Evolutionary conservation across 2,329 filamentous ascomycete species (phyloP), one percentile per base, ranked within the genome.

Genomic region (Cladobotryum protrusum): DNA sequence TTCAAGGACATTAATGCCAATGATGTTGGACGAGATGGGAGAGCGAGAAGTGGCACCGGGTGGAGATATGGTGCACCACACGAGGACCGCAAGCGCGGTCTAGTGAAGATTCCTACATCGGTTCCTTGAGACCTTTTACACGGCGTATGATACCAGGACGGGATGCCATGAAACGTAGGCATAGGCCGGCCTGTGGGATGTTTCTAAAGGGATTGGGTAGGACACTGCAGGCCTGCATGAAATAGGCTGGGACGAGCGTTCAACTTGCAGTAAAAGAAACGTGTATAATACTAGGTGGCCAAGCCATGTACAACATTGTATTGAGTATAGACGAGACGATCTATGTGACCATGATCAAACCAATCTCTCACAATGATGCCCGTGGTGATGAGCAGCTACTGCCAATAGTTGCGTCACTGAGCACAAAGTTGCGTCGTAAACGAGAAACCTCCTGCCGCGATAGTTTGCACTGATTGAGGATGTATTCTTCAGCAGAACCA

Each of bases 21-120:
- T 45, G 69, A 73, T 49, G 78, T 75, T 3, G 82, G 82, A 32
- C 68, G 65, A 18, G 67, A 74, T 45, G 82, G 82, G 18, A 73
- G 77, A 52, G 70, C 74, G 4, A 66, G 69, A 34, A 67, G 64
- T 20, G 81, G 71, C 12, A 73, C 79, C 2, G 83, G 83, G 17
- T 82, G 77, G 75, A 71, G 81, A 52, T 87, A 87, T 57, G 83
- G 83, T 53, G 75, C 75, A 53, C 83, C 83, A 11, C 72, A 74
- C 55, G 73, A 79, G 60, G 83, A 87, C 61, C 75, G 83, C 50
- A 79, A 76, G 67, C 78, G 76, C 58, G 82, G 79, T n/a, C 61
- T 77, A 62, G 67, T 84, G 69, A 86, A 86, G 75, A 86, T 86
- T 61, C 83, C 83, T 18, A 84, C 77, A 34, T 77, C 72, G 47